Base-by-base conservation (phyloP, 2,329 filamentous ascomycete genomes). In the Calonectria naviculata region DNA sequence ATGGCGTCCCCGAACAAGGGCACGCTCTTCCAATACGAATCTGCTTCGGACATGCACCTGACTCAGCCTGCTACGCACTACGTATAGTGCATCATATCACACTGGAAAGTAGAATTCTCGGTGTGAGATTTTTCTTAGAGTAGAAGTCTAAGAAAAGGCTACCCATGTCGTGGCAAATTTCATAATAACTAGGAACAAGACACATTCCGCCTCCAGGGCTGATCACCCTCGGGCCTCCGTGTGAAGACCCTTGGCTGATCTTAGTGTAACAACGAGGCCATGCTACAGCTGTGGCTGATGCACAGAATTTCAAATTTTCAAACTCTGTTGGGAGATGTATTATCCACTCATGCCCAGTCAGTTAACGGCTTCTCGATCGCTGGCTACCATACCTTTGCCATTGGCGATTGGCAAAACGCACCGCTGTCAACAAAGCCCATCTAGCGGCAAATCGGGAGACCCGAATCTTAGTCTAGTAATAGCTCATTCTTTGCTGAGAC, bases 201-300 rank as follows among this genome's bases (percentile, higher is more conserved):
- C 24, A 58, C 54, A 24, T 70, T 28, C 36, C 34, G 34, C 34
- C 12, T 44, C 42, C n/a, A 26, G 29, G 34, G 13, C 54, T 61
- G 28, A 46, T 54, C 42, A 56, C 21, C 19, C 29, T 34, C 38
- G 5, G 26, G 21, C 15, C 34, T 36, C 34, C 34, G 15, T 7
- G 26, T 63, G 38, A 63, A 24, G 26, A 10, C 60, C 24, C 36
- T 64, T 36, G 19, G 31, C 19, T 24, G 31, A 34, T 49, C 60
- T 46, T 31, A 28, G 46, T 52, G 26, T 42, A 38, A 13, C 65
- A 29, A 46, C 38, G 26, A 29, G 44, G 21, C 44, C 28, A 41
- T 60, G 31, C 31, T 10, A 15, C 34, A 34, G 21, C 13, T 42
- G 74, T 74, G 74, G 74, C 71, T 74, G 65, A 62, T 72, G 47